Conservation (phyloP, 441 rosid species). For the Capsella rubella region DNA sequence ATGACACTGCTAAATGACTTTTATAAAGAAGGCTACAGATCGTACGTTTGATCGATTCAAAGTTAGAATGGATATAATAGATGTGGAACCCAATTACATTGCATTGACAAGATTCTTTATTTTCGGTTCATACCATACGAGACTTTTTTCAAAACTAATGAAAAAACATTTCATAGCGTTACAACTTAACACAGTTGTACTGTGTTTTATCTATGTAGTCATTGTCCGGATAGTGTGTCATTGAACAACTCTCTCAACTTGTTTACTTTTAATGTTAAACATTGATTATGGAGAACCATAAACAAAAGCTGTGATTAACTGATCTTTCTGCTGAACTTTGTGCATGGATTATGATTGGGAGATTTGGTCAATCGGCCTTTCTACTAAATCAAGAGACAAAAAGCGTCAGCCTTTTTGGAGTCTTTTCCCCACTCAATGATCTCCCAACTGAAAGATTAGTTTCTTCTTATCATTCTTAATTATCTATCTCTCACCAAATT, state of each 20-base stretch:
- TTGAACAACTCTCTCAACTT: conserved; percentile 6
- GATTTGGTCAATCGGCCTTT: conserved; percentile 36
- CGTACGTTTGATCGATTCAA: conserved; percentile 33
- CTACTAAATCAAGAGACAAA: conserved; percentile 39
- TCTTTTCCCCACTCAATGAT: conserved; percentile 13
- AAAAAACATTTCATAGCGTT: neutral
- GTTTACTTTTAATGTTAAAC: neutral
- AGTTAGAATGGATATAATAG: neutral
- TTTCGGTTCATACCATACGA: neutral
- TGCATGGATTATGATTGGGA: conserved; percentile 30
- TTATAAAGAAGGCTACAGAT: neutral
- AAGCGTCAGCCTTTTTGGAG: conserved; percentile 8
- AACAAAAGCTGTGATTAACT: neutral
- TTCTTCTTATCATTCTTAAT: neutral
- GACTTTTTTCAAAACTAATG: too few species aligned
- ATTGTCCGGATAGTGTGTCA: neutral
- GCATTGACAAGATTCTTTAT: conserved; percentile 4
- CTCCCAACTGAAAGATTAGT: conserved; percentile 25
- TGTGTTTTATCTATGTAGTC: neutral
- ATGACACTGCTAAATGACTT: conserved; percentile 23
- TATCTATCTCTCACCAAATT: conserved; percentile 11
- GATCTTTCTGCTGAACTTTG: neutral
- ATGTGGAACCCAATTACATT: conserved; percentile 36
- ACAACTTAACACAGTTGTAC: too few species aligned
- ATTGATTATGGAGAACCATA: neutral